Base-by-base conservation (phyloP, 768 basidiomycete species). In the Fibroporia radiculosa region DNA sequence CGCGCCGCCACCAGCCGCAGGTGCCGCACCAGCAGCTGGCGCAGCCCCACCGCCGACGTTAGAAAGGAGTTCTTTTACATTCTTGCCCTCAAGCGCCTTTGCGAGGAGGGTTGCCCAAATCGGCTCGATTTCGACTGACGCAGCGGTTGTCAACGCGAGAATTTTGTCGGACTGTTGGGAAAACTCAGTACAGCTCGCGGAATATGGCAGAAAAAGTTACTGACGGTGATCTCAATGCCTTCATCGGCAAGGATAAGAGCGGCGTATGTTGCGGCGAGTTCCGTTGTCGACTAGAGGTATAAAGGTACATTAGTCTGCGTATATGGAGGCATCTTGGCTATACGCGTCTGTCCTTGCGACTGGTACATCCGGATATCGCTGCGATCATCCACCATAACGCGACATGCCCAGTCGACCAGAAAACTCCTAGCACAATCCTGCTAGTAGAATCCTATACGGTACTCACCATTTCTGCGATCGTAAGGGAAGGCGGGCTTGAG, bases 211-310 rank as follows among this genome's bases (percentile, higher is more conserved):
- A 23, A 37, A 2, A 31, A 20, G 25, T 12, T 16, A 80, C 91
- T 58, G 59, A 96, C 93, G 53, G 95, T 96, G 63, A 99, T 97
- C 76, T 97, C 95, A 61, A 95, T 71, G 58, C 84, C 84, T 54
- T 96, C 93, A 72, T 98, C 96, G 56, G 93, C 93, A 63, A 98
- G 91, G 71, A 97, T 97, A 61, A 99, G 86, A 56, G 92, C 89
- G 62, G 95, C 93, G 73, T 97, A 97, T 57, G 93, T 87, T 51
- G 93, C 74, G 57, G 93, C 91, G 63, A 95, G 87, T 65, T 98
- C 95, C 43, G 63, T 48, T 60, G 75, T 67, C 62, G 76, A 73
- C 75, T 75, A 50, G 36, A 51, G 31, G 31, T n/a, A n/a, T n/a
- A n/a, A n/a, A n/a, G n/a, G n/a, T n/a, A n/a, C n/a, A n/a, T n/a